Evolutionary conservation across 1,284 basidiomycete species (phyloP).

Genomic region (Hymenochaete sp.): DNA sequence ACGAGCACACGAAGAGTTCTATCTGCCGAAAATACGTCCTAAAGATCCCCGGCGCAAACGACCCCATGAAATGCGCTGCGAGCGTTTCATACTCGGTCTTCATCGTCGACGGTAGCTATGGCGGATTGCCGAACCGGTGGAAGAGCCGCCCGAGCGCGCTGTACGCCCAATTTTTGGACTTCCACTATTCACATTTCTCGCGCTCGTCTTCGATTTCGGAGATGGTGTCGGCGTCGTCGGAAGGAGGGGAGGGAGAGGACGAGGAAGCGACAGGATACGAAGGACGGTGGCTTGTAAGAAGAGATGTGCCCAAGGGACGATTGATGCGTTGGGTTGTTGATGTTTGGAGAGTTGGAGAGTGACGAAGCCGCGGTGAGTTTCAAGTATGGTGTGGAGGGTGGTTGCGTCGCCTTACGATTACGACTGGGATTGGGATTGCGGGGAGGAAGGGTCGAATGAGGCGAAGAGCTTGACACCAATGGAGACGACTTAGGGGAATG

Average conservation of each 20-base stretch:
- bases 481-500: conserved; percentile 66
- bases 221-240: conserved; percentile 50
- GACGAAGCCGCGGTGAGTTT: conserved; percentile 75
- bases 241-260: too few species aligned
- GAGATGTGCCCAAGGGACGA: conserved; percentile 81
- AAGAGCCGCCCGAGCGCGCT: conserved; percentile 65
- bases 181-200: conserved; percentile 79
- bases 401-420: conserved; percentile 61
- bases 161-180: conserved; percentile 85
- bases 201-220: conserved; percentile 67
- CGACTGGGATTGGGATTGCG: too few species aligned
- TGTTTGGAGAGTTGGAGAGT: conserved; percentile 60
- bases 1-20: conserved; percentile 61
- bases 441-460: conserved; percentile 42
- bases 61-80: conserved; percentile 66
- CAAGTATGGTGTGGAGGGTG: conserved; percentile 74
- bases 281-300: conserved; percentile 70
- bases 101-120: conserved; percentile 67
- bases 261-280: conserved; percentile 55
- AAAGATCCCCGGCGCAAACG: conserved; percentile 79
- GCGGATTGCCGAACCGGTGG: conserved; percentile 77
- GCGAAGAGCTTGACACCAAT: conserved; percentile 64
- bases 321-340: conserved; percentile 63
- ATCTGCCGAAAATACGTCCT: conserved; percentile 72
- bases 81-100: conserved; percentile 63